These are phyloP conservation scores for Aspergillus indologenus DNA, from an alignment of 495 filamentous ascomycete genomes.

Conservation along the genomic window DNA sequence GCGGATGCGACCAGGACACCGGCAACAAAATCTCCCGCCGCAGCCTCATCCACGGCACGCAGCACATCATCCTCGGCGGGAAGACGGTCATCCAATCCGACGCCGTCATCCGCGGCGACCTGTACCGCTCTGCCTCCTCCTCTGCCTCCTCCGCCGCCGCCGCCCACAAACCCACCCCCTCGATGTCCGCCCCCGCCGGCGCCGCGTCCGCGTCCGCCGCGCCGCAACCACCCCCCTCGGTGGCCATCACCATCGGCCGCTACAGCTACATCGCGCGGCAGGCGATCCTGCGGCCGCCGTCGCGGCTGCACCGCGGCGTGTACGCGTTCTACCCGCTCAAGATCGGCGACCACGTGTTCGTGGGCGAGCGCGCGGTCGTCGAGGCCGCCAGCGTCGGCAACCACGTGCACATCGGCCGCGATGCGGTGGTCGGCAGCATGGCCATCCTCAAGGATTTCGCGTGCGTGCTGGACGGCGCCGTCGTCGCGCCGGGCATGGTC, in stretches of 20 bases:
- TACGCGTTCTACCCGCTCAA: constrained; percentile 78
- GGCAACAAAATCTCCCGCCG: constrained; percentile 97
- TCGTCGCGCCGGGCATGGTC: constrained; percentile 84
- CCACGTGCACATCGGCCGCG: constrained; percentile 77
- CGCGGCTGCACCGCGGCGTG: constrained; percentile 56
- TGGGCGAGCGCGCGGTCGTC: constrained; percentile 68
- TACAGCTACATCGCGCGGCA: constrained; percentile 80
- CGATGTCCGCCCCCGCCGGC: constrained; percentile 4
- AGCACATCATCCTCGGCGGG: constrained; percentile 95
- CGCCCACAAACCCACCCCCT: constrained; percentile 14
- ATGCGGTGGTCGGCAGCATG: constrained; percentile 74
- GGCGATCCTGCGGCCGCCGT: constrained; percentile 72
- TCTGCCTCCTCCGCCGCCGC: constrained; percentile 24
- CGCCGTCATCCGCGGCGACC: constrained; percentile 88
- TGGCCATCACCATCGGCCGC: constrained; percentile 77
- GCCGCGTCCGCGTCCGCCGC: too few relatives aligned
- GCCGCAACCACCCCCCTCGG: constrained; percentile 23
- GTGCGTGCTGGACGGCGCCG: constrained; percentile 74
- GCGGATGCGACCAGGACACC: constrained; percentile 64
- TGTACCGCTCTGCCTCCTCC: constrained; percentile 52
- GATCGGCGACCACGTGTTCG: constrained; percentile 88
- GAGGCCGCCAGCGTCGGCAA: constrained; percentile 76
- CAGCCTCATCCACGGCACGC: constrained; percentile 83
- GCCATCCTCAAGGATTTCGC: constrained; percentile 89
- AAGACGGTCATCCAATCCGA: constrained; percentile 92